These are phyloP conservation scores for Amanita phalloides DNA, from an alignment of 768 basidiomycete species.

Conservation along the genomic window DNA sequence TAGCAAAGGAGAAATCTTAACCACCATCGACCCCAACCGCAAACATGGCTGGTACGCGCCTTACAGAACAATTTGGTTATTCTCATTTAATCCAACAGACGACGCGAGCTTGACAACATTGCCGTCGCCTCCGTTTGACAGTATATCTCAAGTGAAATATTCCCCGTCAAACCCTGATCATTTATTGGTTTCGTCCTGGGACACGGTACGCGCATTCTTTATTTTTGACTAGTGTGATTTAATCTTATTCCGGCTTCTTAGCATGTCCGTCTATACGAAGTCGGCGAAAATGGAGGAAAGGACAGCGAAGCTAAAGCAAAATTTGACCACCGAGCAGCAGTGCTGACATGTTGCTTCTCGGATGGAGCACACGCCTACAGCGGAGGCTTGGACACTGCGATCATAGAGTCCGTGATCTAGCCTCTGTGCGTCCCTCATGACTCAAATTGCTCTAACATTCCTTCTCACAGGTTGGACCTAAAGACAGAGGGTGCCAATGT, in stretches of 20 bases:
- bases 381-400: slow-evolving; percentile 78
- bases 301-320: slow-evolving; percentile 65
- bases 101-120: not conserved
- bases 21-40: not conserved
- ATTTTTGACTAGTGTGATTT: slow-evolving; percentile 4
- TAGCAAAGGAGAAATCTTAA: not conserved
- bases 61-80: not conserved
- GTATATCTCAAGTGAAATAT: slow-evolving; percentile 71
- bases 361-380: slow-evolving; percentile 65
- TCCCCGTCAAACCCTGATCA: slow-evolving; percentile 73
- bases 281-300: slow-evolving; percentile 44
- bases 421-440: slow-evolving; percentile 1
- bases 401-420: slow-evolving; percentile 58
- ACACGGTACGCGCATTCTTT: slow-evolving; percentile 37
- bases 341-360: slow-evolving; percentile 73
- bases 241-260: slow-evolving; percentile 6
- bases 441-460: not conserved
- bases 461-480: slow-evolving; percentile 57
- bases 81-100: not conserved
- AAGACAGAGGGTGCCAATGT: slow-evolving; percentile 58
- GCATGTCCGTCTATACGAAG: slow-evolving; percentile 42
- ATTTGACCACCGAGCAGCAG: slow-evolving; percentile 82
- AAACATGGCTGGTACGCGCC: not conserved
- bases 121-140: slow-evolving; percentile 70
- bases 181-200: slow-evolving; percentile 85